These are phyloP conservation scores for Coleophoma cylindrospora DNA, from an alignment of 2,329 filamentous ascomycete genomes.

Conservation along the genomic window DNA sequence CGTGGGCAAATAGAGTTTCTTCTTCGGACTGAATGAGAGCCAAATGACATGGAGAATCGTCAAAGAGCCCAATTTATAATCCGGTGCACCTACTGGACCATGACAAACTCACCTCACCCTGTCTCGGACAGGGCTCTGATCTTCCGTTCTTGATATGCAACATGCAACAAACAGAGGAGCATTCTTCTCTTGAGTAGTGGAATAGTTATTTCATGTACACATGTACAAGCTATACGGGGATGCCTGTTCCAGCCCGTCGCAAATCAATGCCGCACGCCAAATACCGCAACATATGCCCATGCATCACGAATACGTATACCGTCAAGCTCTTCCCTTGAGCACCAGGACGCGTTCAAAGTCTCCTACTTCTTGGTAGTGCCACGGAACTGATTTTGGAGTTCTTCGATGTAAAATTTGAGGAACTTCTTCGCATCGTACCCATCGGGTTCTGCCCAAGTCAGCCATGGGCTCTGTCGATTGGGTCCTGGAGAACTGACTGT, in stretches of 20 bases:
- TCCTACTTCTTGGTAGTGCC: slow-evolving; percentile 19
- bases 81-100: slow-evolving; percentile 12
- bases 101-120: too few relatives aligned
- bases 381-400: slow-evolving; percentile 41
- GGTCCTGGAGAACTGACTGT: slow-evolving; percentile 22
- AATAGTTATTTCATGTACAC: too few relatives aligned
- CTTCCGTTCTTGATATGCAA: too few relatives aligned
- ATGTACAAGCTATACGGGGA: too few relatives aligned
- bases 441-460: slow-evolving; percentile 5
- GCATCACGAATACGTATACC: too few relatives aligned
- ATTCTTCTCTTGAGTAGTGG: too few relatives aligned
- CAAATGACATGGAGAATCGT: slow-evolving; percentile 30
- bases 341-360: background rate
- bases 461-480: background rate
- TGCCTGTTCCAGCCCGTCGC: too few relatives aligned
- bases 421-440: slow-evolving; percentile 26
- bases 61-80: slow-evolving; percentile 36
- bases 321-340: background rate
- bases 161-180: too few relatives aligned
- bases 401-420: slow-evolving; percentile 45
- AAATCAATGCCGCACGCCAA: too few relatives aligned
- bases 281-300: too few relatives aligned
- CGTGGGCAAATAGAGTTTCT: slow-evolving; percentile 12
- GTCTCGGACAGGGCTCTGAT: too few relatives aligned
- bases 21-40: slow-evolving; percentile 40